Percentiles rank a stretch among this genome's conserved stretches.
Conservation (phyloP, 2,329 filamentous ascomycete species). For the Fusarium napiforme region DNA sequence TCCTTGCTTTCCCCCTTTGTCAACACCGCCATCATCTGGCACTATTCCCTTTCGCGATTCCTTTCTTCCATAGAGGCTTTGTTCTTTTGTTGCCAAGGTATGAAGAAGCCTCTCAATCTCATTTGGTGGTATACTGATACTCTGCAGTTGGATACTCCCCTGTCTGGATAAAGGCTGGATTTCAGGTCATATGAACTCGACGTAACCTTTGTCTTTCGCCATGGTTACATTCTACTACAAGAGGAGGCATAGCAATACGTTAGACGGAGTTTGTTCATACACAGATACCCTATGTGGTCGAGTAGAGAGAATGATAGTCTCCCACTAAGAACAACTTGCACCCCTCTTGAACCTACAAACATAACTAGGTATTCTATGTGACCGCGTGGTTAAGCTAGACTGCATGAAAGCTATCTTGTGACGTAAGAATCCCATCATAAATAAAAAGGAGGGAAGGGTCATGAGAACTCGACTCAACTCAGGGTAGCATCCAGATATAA, state of each 20-base stretch:
- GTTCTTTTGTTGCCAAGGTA: constrained; percentile 8
- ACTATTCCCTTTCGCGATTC: constrained; percentile 4
- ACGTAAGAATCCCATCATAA: not conserved
- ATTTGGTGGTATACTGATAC: not conserved
- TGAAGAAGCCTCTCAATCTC: not conserved
- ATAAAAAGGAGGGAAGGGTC: not conserved
- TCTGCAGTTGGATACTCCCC: constrained; percentile 20
- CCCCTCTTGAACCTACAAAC: not conserved
- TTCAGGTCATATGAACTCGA: not conserved
- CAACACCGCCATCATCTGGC: constrained; percentile 1
- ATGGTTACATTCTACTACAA: not conserved
- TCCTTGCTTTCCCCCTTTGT: constrained; percentile 2
- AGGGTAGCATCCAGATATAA: constrained; percentile 18
- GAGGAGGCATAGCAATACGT: not conserved
- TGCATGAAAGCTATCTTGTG: constrained; percentile 14
- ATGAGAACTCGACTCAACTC: not conserved
- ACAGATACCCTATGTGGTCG: not conserved
- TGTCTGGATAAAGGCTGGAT: not conserved
- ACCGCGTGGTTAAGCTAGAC: not conserved
- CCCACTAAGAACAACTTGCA: constrained; percentile 1
- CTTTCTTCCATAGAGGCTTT: not conserved
- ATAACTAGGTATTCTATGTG: not conserved
- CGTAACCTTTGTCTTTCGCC: not conserved
- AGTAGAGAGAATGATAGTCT: constrained; percentile 9
- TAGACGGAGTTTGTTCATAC: not conserved